phyloP scores from a whole-genome alignment of 768 basidiomycete species.

The Hygrophoropsis aurantiaca region DNA sequence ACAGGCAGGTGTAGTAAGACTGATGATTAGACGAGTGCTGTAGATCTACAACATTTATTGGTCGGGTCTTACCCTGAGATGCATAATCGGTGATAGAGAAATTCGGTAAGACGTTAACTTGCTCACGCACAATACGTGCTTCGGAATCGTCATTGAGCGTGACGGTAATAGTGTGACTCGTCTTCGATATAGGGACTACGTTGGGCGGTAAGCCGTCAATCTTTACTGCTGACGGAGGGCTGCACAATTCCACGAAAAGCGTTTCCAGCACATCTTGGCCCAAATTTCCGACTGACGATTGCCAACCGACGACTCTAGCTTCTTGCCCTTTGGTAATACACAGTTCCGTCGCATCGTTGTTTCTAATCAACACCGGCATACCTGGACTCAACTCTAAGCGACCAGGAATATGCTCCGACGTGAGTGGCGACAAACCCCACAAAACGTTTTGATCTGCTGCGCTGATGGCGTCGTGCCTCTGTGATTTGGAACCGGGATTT shows the following conservation, averaged over 20 bases:
- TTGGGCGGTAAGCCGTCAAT: slow-evolving; percentile 28
- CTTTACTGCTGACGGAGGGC: slow-evolving; percentile 21
- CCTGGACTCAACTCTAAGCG: too few relatives aligned
- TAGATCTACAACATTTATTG: slow-evolving; percentile 28
- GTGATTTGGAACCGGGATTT: slow-evolving; percentile 9
- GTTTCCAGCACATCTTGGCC: slow-evolving; percentile 21
- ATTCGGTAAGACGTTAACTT: slow-evolving; percentile 25
- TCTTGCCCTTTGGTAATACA: slow-evolving; percentile 38
- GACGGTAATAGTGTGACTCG: slow-evolving; percentile 2
- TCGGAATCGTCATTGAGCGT: slow-evolving; percentile 14
- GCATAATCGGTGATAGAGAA: slow-evolving; percentile 37
- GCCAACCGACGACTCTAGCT: slow-evolving; percentile 26
- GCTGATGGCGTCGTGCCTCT: slow-evolving; percentile 21
- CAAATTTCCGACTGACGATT: slow-evolving; percentile 6
- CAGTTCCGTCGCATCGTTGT: slow-evolving; percentile 33
- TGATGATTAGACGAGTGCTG: slow-evolving; percentile 22
- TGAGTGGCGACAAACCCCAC: too few relatives aligned
- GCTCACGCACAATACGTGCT: slow-evolving; percentile 16
- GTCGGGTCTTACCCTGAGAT: slow-evolving; percentile 32
- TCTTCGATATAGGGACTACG: slow-evolving; percentile 24
- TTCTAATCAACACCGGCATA: slow-evolving; percentile 24
- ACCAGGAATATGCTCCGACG: too few relatives aligned
- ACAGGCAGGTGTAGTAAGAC: slow-evolving; percentile 32
- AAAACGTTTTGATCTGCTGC: slow-evolving; percentile 11
- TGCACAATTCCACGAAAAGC: slow-evolving; percentile 27